These are phyloP conservation scores for Stachybotrys elegans DNA, from an alignment of 2,329 filamentous ascomycete species.

Conservation along the genomic window DNA sequence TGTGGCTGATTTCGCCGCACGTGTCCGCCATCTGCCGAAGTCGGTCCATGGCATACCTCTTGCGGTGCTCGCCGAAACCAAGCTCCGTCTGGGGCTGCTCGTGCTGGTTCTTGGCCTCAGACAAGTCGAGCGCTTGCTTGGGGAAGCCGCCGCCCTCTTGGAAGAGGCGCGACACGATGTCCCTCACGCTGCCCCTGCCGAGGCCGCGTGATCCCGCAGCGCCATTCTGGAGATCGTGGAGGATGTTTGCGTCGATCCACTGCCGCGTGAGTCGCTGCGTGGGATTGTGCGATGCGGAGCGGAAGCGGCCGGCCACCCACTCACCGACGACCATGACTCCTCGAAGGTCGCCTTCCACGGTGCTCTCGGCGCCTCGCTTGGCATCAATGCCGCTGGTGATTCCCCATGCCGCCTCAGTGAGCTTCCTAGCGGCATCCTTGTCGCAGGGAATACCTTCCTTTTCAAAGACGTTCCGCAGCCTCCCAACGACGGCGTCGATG, in stretches of 20 bases:
- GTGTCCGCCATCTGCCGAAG: conserved; percentile 73
- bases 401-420: conserved; percentile 81
- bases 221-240: conserved; percentile 63
- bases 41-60: conserved; percentile 67
- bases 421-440: conserved; percentile 77
- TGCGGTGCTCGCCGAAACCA: conserved; percentile 67
- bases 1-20: conserved; percentile 71
- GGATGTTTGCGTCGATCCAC: conserved; percentile 71
- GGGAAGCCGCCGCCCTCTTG: conserved; percentile 75
- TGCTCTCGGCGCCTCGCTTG: conserved; percentile 61
- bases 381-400: conserved; percentile 68
- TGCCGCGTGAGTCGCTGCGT: conserved; percentile 57
- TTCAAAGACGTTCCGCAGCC: conserved; percentile 79
- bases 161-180: conserved; percentile 75
- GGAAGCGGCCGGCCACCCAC: conserved; percentile 74
- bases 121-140: conserved; percentile 42
- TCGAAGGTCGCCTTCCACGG: conserved; percentile 68
- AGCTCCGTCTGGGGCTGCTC: conserved; percentile 56
- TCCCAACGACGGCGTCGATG: conserved; percentile 75
- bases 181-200: conserved; percentile 66
- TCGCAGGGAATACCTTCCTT: conserved; percentile 87
- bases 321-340: conserved; percentile 83
- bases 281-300: conserved; percentile 37
- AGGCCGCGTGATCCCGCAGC: conserved; percentile 67
- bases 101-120: conserved; percentile 37